Base-by-base conservation (phyloP, 768 basidiomycete genomes). In the Agaricus subrufescens region DNA sequence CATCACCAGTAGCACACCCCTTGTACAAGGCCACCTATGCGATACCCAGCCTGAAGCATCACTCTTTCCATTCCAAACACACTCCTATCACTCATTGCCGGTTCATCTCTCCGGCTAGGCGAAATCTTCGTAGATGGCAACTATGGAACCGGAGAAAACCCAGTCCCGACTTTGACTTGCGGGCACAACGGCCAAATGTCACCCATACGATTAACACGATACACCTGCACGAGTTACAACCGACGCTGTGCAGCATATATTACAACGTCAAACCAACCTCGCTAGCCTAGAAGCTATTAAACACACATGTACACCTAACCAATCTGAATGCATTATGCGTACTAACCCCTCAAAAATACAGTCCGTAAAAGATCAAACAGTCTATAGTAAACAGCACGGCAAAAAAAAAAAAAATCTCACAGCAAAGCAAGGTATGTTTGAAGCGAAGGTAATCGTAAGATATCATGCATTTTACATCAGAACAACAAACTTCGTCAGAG, bases 231-330 rank as follows among this genome's bases (percentile, higher is more conserved):
- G 23, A 27, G 15, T 19, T 34, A 34, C 34, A 34, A 2, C 34
- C 34, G 11, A 7, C 34, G 8, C 34, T 47, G 46, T 27, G 46
- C 40, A 34, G 12, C 42, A 52, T 19, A 57, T 29, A 42, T 52
- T 46, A 51, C 44, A 50, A 57, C 47, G 38, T 25, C 40, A 19
- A 47, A 58, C 50, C 5, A 15, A 19, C 12, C 40, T 42, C 34
- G 34, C 34, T 34, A 34, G 34, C 34, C 11, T 34, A 3, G 19
- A 34, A 42, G 27, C 25, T 10, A 52, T 25, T 48, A 44, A 34
- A 50, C 48, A 49, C 29, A 40, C 29, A 40, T 31, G 46, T 56
- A 56, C 47, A 56, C 47, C 26, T 50, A 50, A 29, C 29, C n/a
- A 31, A 50, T 44, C 25, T 39, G 31, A 52, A 19, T 50, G 30